Base-by-base conservation (phyloP, 352 stramenopile genomes). In the Phytopythium vexans region DNA sequence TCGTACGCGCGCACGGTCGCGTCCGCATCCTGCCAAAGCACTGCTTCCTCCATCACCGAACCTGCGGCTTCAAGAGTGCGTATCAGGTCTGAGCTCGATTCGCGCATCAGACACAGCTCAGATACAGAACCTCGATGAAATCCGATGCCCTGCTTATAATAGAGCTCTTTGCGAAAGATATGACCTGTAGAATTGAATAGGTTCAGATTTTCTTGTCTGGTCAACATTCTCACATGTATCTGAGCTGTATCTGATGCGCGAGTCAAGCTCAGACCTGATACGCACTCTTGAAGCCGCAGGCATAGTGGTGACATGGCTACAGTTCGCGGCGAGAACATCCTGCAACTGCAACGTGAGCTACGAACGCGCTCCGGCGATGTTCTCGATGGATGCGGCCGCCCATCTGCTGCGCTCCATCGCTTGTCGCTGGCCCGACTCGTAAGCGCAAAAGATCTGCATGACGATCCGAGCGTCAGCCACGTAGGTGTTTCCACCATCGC, bases 1-100 rank as follows among this genome's bases (percentile, higher is more conserved):
- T 54, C 48, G 12, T 36, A 54, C 15, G 48, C 48, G 36, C n/a
- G 10, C 14, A 54, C 35, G 3, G 32, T 16, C 41, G 33, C 46
- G 12, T 8, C n/a, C 31, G 15, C 42, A 48, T 36, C 21, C 21
- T 27, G 21, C 21, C 21, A 27, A 27, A 27, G 21, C 21, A 2
- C 21, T 27, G 21, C 21, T 36, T 32, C 21, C 16, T 31, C 16
- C 47, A 34, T 7, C 44, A 11, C 6, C 6, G 39, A 15, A 43
- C 3, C 11, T n/a, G 11, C 39, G 39, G n/a, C 39, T n/a, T 43
- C 39, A 8, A 43, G 39, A 6, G 2, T 43, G 39, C 12, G 39
- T 4, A 43, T 47, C 45, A 34, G 15, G 48, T 34, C 42, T 49
- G 36, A 42, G 21, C 21, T 27, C 21, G 21, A 27, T 2, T 27